Percentiles rank a stretch among this genome's conserved stretches.
Evolutionary conservation across 345 rosid species (phyloP).

Genomic region (Lumnitzera littorea): DNA sequence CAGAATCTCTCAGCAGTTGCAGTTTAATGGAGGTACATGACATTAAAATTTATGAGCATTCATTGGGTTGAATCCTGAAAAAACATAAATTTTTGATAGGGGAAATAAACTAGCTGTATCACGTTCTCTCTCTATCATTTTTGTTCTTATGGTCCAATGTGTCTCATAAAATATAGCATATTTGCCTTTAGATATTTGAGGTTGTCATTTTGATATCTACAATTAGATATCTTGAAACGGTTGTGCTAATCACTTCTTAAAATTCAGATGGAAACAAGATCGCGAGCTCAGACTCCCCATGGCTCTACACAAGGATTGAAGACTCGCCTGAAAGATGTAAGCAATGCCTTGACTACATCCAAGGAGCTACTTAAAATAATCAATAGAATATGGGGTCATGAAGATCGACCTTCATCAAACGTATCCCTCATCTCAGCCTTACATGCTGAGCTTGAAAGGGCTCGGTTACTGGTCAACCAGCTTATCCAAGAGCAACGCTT

Average conservation of each 20-base stretch:
- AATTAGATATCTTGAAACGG: neutral
- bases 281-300: slow-evolving; percentile 73
- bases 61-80: too few relatives aligned
- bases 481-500: slow-evolving; percentile 70
- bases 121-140: too few relatives aligned
- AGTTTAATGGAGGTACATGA: slow-evolving; percentile 83
- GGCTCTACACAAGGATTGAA: slow-evolving; percentile 62
- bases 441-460: slow-evolving; percentile 95
- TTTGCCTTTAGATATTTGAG: neutral
- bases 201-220: neutral
- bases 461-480: slow-evolving; percentile 85
- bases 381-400: slow-evolving; percentile 87
- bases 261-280: slow-evolving; percentile 77
- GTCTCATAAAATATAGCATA: too few relatives aligned
- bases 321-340: slow-evolving; percentile 74
- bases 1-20: slow-evolving; percentile 70
- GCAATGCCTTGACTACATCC: slow-evolving; percentile 90
- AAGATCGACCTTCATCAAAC: slow-evolving; percentile 84
- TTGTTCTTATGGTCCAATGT: too few relatives aligned
- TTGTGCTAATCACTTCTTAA: neutral
- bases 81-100: too few relatives aligned
- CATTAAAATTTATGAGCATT: slow-evolving; percentile 1
- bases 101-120: too few relatives aligned
- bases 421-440: slow-evolving; percentile 90
- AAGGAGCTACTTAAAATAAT: slow-evolving; percentile 89